These are phyloP conservation scores for Knufia fluminis DNA, from an alignment of 2,329 filamentous ascomycete species.

Conservation along the genomic window DNA sequence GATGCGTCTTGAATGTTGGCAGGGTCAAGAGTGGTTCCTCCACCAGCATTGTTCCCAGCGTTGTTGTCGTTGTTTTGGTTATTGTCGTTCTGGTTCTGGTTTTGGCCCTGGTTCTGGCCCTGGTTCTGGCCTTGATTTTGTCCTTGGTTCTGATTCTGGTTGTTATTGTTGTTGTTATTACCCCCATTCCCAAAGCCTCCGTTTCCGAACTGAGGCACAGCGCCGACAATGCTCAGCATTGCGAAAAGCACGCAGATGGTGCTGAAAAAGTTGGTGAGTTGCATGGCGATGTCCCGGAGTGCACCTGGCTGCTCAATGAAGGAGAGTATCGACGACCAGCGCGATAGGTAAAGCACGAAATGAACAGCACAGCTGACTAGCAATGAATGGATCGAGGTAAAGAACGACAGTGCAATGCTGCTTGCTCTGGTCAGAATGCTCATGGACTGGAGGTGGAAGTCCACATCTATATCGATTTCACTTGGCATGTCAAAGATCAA, in stretches of 20 bases:
- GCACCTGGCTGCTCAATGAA: neutral
- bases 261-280: constrained; percentile 9
- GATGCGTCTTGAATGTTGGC: constrained; percentile 14
- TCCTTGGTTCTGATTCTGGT: constrained; percentile 5
- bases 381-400: constrained; percentile 14
- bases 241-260: constrained; percentile 12
- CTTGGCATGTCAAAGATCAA: constrained; percentile 9
- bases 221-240: constrained; percentile 9
- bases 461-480: constrained; percentile 8
- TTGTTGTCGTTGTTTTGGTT: constrained; percentile 11
- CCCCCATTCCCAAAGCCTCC: no score
- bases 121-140: constrained; percentile 16
- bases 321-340: neutral
- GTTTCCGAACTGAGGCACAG: constrained; percentile 11
- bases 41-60: constrained; percentile 10
- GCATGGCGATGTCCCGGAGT: neutral
- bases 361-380: constrained; percentile 22
- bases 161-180: constrained; percentile 16
- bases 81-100: constrained; percentile 16
- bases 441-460: neutral
- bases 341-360: constrained; percentile 7
- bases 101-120: constrained; percentile 16
- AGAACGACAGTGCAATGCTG: constrained; percentile 9
- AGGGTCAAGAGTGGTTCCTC: constrained; percentile 12
- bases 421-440: neutral